A percentile compares a stretch with the other conserved stretches of the same genome.
These are phyloP conservation scores for Calocybe gangraenosa DNA, from an alignment of 768 basidiomycete genomes.

Conservation along the genomic window DNA sequence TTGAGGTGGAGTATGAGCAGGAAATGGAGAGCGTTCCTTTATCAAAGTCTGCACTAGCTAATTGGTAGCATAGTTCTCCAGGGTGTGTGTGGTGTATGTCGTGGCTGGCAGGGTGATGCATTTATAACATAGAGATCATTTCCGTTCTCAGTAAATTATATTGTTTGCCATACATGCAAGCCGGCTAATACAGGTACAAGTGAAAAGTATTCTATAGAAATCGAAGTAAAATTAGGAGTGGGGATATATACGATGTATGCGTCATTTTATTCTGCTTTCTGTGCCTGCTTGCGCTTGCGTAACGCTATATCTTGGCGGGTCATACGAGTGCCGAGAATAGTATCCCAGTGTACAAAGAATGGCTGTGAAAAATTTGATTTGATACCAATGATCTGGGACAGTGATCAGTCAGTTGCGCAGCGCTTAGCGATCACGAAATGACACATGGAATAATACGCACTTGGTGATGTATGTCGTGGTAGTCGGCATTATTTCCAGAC, in stretches of 20 bases:
- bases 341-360: slow-evolving; percentile 95
- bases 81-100: background rate
- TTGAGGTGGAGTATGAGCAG: slow-evolving; percentile 97
- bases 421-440: background rate
- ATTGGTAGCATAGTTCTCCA: slow-evolving; percentile 38
- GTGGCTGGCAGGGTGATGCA: background rate
- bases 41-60: slow-evolving; percentile 45
- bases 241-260: background rate
- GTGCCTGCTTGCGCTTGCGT: slow-evolving; percentile 34
- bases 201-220: no score
- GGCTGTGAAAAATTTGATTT: slow-evolving; percentile 96
- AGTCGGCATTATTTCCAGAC: slow-evolving; percentile 88
- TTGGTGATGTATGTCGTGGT: slow-evolving; percentile 98
- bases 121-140: no score
- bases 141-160: no score
- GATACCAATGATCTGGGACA: slow-evolving; percentile 65
- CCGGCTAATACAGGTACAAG: no score
- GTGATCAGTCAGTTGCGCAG: slow-evolving; percentile 2
- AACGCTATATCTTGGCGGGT: slow-evolving; percentile 62
- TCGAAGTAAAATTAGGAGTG: no score
- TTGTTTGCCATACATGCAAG: no score
- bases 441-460: slow-evolving; percentile 31
- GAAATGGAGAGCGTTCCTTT: slow-evolving; percentile 72
- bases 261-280: slow-evolving; percentile 25
- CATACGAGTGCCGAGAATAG: slow-evolving; percentile 79